Conservation (phyloP, 257 asterid species). For the Galeopsis tetrahit region DNA sequence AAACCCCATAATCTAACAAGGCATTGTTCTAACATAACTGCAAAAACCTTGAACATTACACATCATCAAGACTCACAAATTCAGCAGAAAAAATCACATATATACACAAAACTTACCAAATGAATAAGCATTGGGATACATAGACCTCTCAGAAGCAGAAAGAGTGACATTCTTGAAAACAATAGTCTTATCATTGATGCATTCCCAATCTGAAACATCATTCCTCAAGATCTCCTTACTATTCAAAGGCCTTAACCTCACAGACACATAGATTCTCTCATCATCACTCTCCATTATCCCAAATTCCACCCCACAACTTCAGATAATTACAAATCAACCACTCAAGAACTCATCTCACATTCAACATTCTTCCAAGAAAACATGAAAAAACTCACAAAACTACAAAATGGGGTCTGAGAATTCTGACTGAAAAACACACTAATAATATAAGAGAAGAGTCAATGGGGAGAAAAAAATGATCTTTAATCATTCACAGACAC, state of each 20-base stretch:
- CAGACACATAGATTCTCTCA: slow-evolving; percentile 93
- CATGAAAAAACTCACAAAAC: slow-evolving; percentile 32
- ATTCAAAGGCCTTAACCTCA: slow-evolving; percentile 88
- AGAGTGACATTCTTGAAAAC: slow-evolving; percentile 73
- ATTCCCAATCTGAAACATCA: slow-evolving; percentile 96
- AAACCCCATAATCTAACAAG: not conserved
- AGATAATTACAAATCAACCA: slow-evolving; percentile 33
- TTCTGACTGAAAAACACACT: slow-evolving; percentile 42
- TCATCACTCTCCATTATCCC: slow-evolving; percentile 51
- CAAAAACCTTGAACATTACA: slow-evolving; percentile 1
- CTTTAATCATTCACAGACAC: slow-evolving; percentile 41
- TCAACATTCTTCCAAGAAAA: slow-evolving; percentile 11
- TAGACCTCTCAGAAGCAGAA: slow-evolving; percentile 77
- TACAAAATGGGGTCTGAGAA: slow-evolving; percentile 44
- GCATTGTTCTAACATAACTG: slow-evolving; percentile 8
- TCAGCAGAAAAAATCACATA: not conserved
- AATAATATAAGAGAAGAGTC: slow-evolving; percentile 49
- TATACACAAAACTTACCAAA: slow-evolving; percentile 65
- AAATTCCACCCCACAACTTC: slow-evolving; percentile 40
- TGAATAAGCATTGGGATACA: slow-evolving; percentile 80
- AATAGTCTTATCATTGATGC: slow-evolving; percentile 76
- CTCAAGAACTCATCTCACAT: not conserved
- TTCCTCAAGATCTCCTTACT: slow-evolving; percentile 68
- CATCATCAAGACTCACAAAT: slow-evolving; percentile 4
- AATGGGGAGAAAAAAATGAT: slow-evolving; percentile 38